phyloP scores from a whole-genome alignment of 2,329 filamentous ascomycete species.

The Cordyceps farinosa region DNA sequence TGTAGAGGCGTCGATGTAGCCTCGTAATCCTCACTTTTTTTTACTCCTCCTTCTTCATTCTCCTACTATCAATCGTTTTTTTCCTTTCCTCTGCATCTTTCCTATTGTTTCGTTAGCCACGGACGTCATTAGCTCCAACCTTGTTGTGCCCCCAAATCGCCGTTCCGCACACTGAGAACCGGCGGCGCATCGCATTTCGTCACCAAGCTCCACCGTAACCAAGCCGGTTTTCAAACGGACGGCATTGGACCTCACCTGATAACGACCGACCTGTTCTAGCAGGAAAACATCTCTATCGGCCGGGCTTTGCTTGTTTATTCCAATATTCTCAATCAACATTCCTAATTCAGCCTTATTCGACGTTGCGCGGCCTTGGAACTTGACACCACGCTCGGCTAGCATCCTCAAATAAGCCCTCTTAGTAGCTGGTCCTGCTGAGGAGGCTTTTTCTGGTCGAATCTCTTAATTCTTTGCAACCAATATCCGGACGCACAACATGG shows the following conservation, averaged over 20 bases:
- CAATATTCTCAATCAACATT: background rate
- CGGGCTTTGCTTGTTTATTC: background rate
- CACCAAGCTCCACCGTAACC: conserved; percentile 14
- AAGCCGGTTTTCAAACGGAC: conserved; percentile 11
- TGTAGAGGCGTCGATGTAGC: background rate
- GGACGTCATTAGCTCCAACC: background rate
- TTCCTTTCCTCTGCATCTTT: background rate
- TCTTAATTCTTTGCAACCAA: background rate
- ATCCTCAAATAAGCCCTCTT: background rate
- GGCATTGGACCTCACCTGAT: background rate
- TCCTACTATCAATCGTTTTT: background rate
- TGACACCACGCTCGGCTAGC: background rate
- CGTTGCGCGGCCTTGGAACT: background rate
- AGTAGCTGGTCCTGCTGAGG: background rate
- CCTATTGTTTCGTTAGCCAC: background rate
- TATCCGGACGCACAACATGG: conserved; percentile 5
- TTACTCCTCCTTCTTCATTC: background rate
- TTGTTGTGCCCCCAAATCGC: background rate
- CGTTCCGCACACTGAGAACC: background rate
- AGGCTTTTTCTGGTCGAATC: background rate
- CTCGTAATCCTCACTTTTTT: background rate
- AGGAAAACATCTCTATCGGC: background rate
- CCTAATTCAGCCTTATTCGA: background rate
- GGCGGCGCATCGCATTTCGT: conserved; percentile 4
- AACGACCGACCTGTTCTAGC: background rate